These are phyloP conservation scores for Stephania japonica DNA, from an alignment of 164 flowering plant genomes.

Conservation along the genomic window DNA sequence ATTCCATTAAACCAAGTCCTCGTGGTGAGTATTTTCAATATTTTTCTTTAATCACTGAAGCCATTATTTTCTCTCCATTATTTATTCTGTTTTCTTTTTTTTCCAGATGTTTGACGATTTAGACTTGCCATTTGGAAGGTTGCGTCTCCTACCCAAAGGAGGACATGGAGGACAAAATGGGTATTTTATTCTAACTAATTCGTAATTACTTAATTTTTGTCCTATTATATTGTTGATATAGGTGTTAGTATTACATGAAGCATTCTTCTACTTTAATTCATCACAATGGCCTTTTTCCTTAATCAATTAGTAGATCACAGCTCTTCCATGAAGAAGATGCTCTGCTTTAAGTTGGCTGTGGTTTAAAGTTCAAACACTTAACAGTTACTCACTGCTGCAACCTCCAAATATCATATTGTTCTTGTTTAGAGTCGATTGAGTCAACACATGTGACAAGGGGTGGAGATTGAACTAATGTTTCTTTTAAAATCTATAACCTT, in stretches of 20 bases:
- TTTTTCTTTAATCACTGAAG: neutral
- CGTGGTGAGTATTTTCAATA: slow-evolving; percentile 41
- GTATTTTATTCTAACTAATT: slow-evolving; percentile 29
- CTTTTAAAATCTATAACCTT: neutral
- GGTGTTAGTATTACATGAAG: no score
- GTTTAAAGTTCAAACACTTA: neutral
- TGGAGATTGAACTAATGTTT: neutral
- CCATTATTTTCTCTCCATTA: neutral
- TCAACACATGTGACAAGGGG: neutral
- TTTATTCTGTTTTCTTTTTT: slow-evolving; percentile 4
- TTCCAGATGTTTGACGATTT: slow-evolving; percentile 80
- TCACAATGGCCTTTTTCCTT: neutral
- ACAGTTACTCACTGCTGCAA: neutral
- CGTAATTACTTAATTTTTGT: neutral
- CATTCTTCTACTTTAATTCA: no score
- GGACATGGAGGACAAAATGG: slow-evolving; percentile 99
- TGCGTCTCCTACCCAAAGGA: slow-evolving; percentile 84
- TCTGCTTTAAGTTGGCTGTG: neutral
- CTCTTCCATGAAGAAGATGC: neutral
- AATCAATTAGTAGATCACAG: neutral
- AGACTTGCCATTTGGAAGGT: slow-evolving; percentile 85
- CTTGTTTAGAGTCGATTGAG: neutral
- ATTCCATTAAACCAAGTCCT: slow-evolving; percentile 91
- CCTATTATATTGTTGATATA: neutral
- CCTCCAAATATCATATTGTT: neutral